These are phyloP conservation scores for Bipolaris zeicola DNA, from an alignment of 2,329 filamentous ascomycete species.

Conservation along the genomic window DNA sequence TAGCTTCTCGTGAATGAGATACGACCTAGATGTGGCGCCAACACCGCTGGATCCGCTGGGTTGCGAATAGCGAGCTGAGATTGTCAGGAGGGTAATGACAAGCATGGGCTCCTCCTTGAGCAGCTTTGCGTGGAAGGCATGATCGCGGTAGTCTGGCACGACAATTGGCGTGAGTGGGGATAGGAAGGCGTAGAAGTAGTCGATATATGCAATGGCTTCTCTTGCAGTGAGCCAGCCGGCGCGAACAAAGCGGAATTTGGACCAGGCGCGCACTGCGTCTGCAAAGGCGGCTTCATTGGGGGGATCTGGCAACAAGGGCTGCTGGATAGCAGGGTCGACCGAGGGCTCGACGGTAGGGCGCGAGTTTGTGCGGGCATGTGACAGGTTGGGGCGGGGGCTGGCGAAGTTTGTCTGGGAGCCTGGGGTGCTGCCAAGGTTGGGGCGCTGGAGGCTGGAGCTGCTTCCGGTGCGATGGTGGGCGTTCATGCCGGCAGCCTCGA, in stretches of 20 bases:
- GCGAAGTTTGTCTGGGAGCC: constrained; percentile 44
- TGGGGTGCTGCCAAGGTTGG: constrained; percentile 42
- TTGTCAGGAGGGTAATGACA: constrained; percentile 87
- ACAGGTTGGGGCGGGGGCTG: constrained; percentile 38
- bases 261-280: constrained; percentile 85
- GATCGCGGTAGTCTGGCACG: constrained; percentile 84
- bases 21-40: constrained; percentile 76
- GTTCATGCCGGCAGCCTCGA: constrained; percentile 73
- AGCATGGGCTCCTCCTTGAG: constrained; percentile 92
- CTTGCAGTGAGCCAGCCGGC: constrained; percentile 95
- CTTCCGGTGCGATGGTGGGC: constrained; percentile 56
- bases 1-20: constrained; percentile 91
- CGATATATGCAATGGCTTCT: constrained; percentile 91
- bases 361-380: constrained; percentile 32
- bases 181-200: constrained; percentile 92
- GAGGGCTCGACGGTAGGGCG: constrained; percentile 32
- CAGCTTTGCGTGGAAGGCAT: constrained; percentile 77
- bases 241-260: constrained; percentile 89
- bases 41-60: constrained; percentile 72
- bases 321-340: constrained; percentile 42
- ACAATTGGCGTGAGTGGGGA: constrained; percentile 93
- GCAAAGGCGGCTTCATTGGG: constrained; percentile 50
- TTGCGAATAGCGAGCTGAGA: constrained; percentile 83
- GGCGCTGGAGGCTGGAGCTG: constrained; percentile 47
- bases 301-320: constrained; percentile 35